phyloP scores from a whole-genome alignment of 495 filamentous ascomycete species.

The Penicillium egyptiacum region DNA sequence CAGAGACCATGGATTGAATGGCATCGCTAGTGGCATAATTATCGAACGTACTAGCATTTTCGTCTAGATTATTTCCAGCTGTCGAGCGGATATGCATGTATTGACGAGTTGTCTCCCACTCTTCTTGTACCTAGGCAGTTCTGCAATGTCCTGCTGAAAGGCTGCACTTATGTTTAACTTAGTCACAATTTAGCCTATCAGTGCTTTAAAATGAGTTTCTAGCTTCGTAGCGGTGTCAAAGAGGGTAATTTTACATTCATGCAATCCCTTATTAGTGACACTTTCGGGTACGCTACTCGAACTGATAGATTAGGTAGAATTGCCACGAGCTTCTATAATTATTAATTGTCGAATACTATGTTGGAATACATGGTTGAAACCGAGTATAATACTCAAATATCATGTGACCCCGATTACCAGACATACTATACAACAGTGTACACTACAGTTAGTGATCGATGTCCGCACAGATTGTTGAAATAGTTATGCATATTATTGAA shows the following conservation, averaged over 20 bases:
- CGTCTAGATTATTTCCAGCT: conserved; percentile 36
- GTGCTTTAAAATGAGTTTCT: conserved; percentile 35
- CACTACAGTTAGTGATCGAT: too few species aligned
- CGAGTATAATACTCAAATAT: too few species aligned
- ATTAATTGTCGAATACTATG: too few species aligned
- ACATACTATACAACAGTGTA: too few species aligned
- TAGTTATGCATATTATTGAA: too few species aligned
- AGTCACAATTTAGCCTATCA: conserved; percentile 33
- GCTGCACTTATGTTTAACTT: conserved; percentile 31
- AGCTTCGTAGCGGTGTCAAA: conserved; percentile 31
- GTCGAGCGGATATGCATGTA: conserved; percentile 39
- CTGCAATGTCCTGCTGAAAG: conserved; percentile 33
- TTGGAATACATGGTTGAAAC: too few species aligned
- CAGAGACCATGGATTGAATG: conserved; percentile 45
- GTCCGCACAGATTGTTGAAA: too few species aligned
- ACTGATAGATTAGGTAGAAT: neutral
- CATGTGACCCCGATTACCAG: too few species aligned
- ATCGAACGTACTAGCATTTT: conserved; percentile 36
- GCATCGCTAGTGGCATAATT: conserved; percentile 42
- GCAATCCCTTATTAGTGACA: conserved; percentile 34
- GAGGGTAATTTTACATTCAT: conserved; percentile 42
- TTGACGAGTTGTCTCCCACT: conserved; percentile 41
- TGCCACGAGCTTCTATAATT: conserved; percentile 1
- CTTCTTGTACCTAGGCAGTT: conserved; percentile 37
- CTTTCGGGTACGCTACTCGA: conserved; percentile 20